phyloP scores from a whole-genome alignment of 192 early-diverging fungal genomes.

The Coemansia biformis region DNA sequence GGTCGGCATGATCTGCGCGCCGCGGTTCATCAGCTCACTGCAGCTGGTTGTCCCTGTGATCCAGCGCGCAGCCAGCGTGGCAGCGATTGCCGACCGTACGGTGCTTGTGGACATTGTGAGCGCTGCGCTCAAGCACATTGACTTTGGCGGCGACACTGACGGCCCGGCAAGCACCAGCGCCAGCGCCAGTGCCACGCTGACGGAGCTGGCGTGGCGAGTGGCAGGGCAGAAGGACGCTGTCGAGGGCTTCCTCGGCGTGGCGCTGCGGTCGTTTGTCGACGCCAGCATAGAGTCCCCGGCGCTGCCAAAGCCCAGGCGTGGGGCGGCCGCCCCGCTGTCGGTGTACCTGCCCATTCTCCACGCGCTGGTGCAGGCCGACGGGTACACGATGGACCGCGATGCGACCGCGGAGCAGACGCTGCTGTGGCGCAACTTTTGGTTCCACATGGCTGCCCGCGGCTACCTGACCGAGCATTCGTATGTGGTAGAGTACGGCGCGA shows the following conservation, averaged over 20 bases:
- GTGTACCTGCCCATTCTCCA: conserved; percentile 58
- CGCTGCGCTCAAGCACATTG: conserved; percentile 28
- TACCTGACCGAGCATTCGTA: conserved; percentile 69
- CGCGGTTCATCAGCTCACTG: conserved; percentile 50
- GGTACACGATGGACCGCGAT: conserved; percentile 55
- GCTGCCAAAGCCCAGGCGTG: conserved; percentile 9
- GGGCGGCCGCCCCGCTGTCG: conserved; percentile 23
- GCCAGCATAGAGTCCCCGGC: conserved; percentile 18
- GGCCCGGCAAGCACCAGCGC: conserved; percentile 14
- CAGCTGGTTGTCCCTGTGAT: conserved; percentile 51
- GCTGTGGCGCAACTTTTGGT: conserved; percentile 88
- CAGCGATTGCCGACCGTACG: conserved; percentile 51
- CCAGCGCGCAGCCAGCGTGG: conserved; percentile 57
- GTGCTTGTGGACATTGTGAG: conserved; percentile 60
- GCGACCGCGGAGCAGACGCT: conserved; percentile 59
- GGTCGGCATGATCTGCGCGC: conserved; percentile 61
- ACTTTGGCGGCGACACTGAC: conserved; percentile 15
- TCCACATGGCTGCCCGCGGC: conserved; percentile 75
- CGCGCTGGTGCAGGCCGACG: conserved; percentile 55
- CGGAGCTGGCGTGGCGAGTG: conserved; percentile 18
- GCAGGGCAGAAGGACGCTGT: conserved; percentile 16
- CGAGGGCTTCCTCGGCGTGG: conserved; percentile 23
- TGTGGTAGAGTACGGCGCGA: conserved; percentile 66
- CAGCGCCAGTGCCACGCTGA: conserved; percentile 21
- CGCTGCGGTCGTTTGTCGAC: conserved; percentile 37